Conservation (phyloP, 345 rosid species). For the Diplotaxis tenuifolia region DNA sequence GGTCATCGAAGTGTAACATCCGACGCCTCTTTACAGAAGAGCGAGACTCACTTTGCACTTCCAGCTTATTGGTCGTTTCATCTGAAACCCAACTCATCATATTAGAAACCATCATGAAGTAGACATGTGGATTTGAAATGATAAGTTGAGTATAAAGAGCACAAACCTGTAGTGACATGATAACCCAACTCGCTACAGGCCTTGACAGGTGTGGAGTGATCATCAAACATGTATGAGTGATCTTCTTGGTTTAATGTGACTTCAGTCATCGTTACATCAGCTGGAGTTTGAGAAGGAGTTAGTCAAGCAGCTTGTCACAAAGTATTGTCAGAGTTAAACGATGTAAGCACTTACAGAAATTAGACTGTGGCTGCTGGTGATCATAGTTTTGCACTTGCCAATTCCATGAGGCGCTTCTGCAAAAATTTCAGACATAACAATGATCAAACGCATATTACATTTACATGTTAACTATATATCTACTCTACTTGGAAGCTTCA, state of each 20-base stretch:
- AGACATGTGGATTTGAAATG: neutral
- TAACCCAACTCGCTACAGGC: conserved; percentile 74
- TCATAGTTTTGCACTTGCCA: conserved; percentile 27
- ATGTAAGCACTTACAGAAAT: conserved; percentile 25
- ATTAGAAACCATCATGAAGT: conserved; percentile 19
- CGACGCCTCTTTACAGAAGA: too few relatives aligned
- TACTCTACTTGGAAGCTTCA: neutral
- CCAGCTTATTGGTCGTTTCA: conserved; percentile 48
- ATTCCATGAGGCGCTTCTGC: conserved; percentile 33
- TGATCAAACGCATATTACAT: neutral
- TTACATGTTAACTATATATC: neutral
- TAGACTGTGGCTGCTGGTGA: conserved; percentile 29
- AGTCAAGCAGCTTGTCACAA: neutral
- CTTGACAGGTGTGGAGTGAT: conserved; percentile 80
- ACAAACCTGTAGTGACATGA: conserved; percentile 48
- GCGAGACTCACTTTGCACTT: conserved; percentile 47
- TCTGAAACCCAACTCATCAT: conserved; percentile 39
- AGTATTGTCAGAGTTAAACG: neutral
- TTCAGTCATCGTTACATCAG: conserved; percentile 45
- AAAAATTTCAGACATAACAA: neutral
- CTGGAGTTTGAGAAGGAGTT: neutral
- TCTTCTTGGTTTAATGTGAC: conserved; percentile 72
- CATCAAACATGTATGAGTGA: conserved; percentile 78
- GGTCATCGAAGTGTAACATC: too few relatives aligned
- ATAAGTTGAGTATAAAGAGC: conserved; percentile 3